These are phyloP conservation scores for Aspergillus leporis DNA, from an alignment of 495 filamentous ascomycete genomes.

Conservation along the genomic window DNA sequence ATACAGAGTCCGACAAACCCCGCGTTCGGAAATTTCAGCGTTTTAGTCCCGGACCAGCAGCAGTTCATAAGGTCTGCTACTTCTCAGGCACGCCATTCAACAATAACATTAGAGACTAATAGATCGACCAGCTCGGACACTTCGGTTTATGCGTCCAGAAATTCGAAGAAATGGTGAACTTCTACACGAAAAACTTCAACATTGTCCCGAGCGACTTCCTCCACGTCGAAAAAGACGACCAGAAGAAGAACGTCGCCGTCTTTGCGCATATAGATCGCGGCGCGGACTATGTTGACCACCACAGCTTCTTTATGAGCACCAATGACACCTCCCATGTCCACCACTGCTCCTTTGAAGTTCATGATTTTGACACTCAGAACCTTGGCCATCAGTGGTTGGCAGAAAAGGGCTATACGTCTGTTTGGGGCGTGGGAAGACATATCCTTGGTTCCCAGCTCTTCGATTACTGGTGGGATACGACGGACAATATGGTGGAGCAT, in stretches of 20 bases:
- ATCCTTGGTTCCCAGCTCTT: constrained; percentile 74
- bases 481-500: constrained; percentile 64
- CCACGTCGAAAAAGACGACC: constrained; percentile 15
- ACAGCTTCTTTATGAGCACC: constrained; percentile 65
- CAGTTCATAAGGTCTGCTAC: constrained; percentile 67
- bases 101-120: too few species aligned
- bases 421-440: constrained; percentile 74
- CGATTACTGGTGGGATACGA: constrained; percentile 73
- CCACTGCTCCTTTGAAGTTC: constrained; percentile 70
- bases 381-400: constrained; percentile 72
- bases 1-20: constrained; percentile 23
- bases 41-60: constrained; percentile 56
- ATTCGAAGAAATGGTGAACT: constrained; percentile 57
- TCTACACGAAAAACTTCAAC: constrained; percentile 67
- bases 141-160: constrained; percentile 64
- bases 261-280: constrained; percentile 67
- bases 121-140: constrained; percentile 65
- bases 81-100: too few species aligned
- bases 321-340: constrained; percentile 64
- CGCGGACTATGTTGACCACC: constrained; percentile 62
- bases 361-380: constrained; percentile 72
- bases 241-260: constrained; percentile 48
- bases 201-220: constrained; percentile 47
- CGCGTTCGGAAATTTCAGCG: constrained; percentile 25
- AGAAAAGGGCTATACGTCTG: constrained; percentile 60